Conservation (phyloP, 2,329 filamentous ascomycete species). For the Trichoderma polysporum region DNA sequence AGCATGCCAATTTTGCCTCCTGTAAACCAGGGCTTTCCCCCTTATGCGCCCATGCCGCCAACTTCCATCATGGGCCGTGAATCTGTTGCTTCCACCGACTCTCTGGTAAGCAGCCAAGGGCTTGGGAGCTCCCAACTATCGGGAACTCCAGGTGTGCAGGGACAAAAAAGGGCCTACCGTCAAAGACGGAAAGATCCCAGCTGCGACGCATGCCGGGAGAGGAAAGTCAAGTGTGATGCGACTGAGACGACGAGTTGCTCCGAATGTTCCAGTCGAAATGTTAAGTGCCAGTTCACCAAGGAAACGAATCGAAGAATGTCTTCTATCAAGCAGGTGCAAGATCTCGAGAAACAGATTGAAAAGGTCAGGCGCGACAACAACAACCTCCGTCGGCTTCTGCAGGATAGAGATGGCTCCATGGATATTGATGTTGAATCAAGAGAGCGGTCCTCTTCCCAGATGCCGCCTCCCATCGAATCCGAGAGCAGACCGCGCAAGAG, state of each 20-base stretch:
- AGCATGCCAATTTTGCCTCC: slow-evolving; percentile 53
- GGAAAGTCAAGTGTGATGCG: slow-evolving; percentile 87
- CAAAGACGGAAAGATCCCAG: slow-evolving; percentile 95
- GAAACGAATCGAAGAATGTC: slow-evolving; percentile 99
- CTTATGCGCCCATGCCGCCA: slow-evolving; percentile 52
- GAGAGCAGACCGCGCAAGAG: slow-evolving; percentile 64
- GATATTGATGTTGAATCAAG: slow-evolving; percentile 48
- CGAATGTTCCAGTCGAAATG: slow-evolving; percentile 92
- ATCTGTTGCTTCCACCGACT: slow-evolving; percentile 59
- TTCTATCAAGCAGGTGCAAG: slow-evolving; percentile 98
- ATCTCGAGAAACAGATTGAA: slow-evolving; percentile 88
- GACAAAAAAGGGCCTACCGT: slow-evolving; percentile 90
- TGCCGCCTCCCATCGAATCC: slow-evolving; percentile 62
- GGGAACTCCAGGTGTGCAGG: slow-evolving; percentile 52
- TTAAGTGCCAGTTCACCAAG: slow-evolving; percentile 98
- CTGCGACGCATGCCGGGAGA: slow-evolving; percentile 92
- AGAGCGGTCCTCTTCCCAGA: slow-evolving; percentile 52
- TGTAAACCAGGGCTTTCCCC: slow-evolving; percentile 49
- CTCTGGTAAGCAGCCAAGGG: slow-evolving; percentile 55
- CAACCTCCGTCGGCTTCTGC: slow-evolving; percentile 66
- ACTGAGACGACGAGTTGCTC: slow-evolving; percentile 96
- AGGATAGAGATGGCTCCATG: slow-evolving; percentile 50
- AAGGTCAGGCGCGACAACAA: slow-evolving; percentile 77
- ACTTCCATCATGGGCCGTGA: slow-evolving; percentile 57
- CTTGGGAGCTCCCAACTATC: slow-evolving; percentile 35